A percentile compares a stretch with the other conserved stretches of the same genome.
Conservation (phyloP, 495 filamentous ascomycete genomes). For the Trichoderma reesei region DNA sequence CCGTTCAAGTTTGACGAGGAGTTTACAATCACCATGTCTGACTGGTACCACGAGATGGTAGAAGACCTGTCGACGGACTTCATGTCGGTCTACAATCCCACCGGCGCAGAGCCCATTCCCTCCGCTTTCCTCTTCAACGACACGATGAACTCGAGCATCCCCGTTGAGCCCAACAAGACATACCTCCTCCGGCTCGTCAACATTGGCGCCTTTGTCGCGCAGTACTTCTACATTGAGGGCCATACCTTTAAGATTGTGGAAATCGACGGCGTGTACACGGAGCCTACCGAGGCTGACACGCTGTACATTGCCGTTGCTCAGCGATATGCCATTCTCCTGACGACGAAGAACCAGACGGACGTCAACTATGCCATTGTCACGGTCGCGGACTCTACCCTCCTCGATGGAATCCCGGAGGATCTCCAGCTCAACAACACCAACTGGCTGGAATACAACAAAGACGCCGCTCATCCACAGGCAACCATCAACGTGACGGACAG, state of each 20-base stretch:
- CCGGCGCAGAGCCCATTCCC: constrained; percentile 42
- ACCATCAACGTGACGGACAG: constrained; percentile 16
- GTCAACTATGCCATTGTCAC: constrained; percentile 51
- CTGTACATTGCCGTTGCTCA: constrained; percentile 49
- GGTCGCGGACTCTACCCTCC: constrained; percentile 46
- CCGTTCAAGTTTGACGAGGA: constrained; percentile 53
- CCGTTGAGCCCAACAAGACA: constrained; percentile 55
- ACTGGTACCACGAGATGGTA: constrained; percentile 50
- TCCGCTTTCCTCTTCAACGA: constrained; percentile 52
- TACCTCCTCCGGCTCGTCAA: constrained; percentile 63
- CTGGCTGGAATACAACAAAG: constrained; percentile 50
- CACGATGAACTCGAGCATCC: constrained; percentile 43
- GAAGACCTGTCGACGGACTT: constrained; percentile 35
- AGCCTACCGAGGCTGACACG: constrained; percentile 39
- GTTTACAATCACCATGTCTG: constrained; percentile 30
- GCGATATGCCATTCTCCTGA: constrained; percentile 50
- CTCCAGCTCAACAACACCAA: constrained; percentile 55
- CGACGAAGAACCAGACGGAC: constrained; percentile 43
- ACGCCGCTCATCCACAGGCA: constrained; percentile 21
- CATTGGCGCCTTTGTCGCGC: constrained; percentile 46
- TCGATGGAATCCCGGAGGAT: constrained; percentile 40
- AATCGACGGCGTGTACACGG: constrained; percentile 35
- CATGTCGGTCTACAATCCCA: constrained; percentile 36
- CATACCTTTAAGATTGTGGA: constrained; percentile 51
- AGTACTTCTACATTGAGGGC: constrained; percentile 52